phyloP scores from a whole-genome alignment of 495 filamentous ascomycete genomes.

The Ramalina peruviana region DNA sequence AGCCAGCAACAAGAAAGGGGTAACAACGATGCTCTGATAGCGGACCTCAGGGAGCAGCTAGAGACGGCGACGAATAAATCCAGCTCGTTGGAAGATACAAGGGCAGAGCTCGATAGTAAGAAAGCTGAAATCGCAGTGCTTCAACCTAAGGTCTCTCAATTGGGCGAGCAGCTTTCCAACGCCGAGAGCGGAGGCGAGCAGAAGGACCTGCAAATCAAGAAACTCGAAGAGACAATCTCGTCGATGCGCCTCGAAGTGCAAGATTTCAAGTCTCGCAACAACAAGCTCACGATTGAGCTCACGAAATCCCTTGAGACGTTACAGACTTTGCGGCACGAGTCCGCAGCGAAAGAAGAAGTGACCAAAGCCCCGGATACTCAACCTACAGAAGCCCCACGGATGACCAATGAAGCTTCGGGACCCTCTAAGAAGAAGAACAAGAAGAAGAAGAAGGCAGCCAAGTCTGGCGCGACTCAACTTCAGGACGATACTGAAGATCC shows the following conservation, averaged over 20 bases:
- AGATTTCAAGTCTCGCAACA: slow-evolving; percentile 33
- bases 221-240: slow-evolving; percentile 39
- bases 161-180: slow-evolving; percentile 19
- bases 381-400: neutral
- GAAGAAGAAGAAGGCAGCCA: slow-evolving; percentile 78
- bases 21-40: slow-evolving; percentile 22
- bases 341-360: neutral
- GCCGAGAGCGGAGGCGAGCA: slow-evolving; percentile 29
- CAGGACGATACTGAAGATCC: slow-evolving; percentile 19
- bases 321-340: neutral
- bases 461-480: slow-evolving; percentile 18
- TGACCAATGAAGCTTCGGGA: slow-evolving; percentile 5
- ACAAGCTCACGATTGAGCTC: neutral
- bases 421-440: slow-evolving; percentile 65
- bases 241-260: slow-evolving; percentile 36
- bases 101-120: slow-evolving; percentile 24
- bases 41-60: slow-evolving; percentile 29
- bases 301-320: neutral
- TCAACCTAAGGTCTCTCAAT: slow-evolving; percentile 1
- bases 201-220: slow-evolving; percentile 36
- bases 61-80: slow-evolving; percentile 41
- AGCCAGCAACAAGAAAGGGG: slow-evolving; percentile 15
- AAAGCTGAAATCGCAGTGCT: slow-evolving; percentile 30
- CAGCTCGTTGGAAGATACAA: slow-evolving; percentile 31
- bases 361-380: neutral